Evolutionary conservation across 495 filamentous ascomycete genomes (phyloP), one percentile per base, ranked within the genome.

Genomic region (Penicillium steckii): DNA sequence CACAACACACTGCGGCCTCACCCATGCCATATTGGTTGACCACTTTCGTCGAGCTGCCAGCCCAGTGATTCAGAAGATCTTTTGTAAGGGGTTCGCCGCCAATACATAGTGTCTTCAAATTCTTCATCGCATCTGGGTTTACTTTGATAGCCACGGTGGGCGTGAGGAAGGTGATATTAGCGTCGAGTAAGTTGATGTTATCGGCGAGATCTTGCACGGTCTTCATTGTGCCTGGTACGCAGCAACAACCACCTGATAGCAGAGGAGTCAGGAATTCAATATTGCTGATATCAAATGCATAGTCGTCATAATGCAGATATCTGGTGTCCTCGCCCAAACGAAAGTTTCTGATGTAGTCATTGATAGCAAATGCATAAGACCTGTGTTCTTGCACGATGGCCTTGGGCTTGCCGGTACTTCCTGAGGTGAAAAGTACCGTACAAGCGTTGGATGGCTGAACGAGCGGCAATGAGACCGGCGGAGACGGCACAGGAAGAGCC

Each of bases 21-120:
- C 67, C 72, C 4, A 81, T 81, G 0, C 83, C 83, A 55, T 84
- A 86, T 4, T 73, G 76, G 47, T 84, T 84, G 13, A 83, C 57
- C 15, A 81, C 65, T n/a, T 55, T 59, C 40, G 60, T 54, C 64
- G 24, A 38, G 29, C 29, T 35, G 8, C 61, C 44, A 1, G 67
- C 68, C 83, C 82, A 85, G n/a, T 67, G 65, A 0, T 51, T 49
- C 3, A 80, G 41, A 21, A 73, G 49, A 9, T 70, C 69, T 33
- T 69, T 61, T 0, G 73, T 58, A 49, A 82, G 60, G 1, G 78
- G 65, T 48, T 80, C 77, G 3, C 77, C 77, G 18, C 67, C 74
- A 12, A 77, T 44, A 24, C 62, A 59, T 29, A 78, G 59, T 3
- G 51, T 67, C 22, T 35, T 70, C 45, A 22, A 79, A 46, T 4